Evolutionary conservation across 805 yeast genomes (phyloP), one percentile per base, ranked within the genome.

Genomic region (Zygosaccharomyces kombuchaensis): DNA sequence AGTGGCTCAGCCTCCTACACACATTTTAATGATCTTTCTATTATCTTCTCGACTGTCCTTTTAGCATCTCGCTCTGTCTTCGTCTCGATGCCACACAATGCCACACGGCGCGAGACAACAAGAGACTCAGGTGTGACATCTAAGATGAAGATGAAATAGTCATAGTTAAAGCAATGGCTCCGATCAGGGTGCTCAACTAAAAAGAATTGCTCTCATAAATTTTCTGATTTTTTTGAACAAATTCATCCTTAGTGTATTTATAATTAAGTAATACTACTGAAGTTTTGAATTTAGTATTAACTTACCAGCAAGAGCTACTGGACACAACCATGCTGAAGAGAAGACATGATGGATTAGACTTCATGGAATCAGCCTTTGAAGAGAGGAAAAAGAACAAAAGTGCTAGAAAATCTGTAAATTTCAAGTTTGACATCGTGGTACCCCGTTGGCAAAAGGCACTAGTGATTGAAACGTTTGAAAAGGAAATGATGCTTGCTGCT

Each of bases 391-490:
- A 29, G 13, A 26, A 25, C 21, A 44, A 47, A 34, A 17, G 38
- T 21, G 30, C 36, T 22, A 39, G 38, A 40, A 17, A 39, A 12
- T 27, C 40, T 14, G 25, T 21, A 29, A 13, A 38, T 14, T 36
- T 36, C 13, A 34, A 12, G 16, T 5, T 38, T 9, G 21, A 25
- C n/a, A 6, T 37, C n/a, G 26, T 27, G 6, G 26, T 50, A 10
- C 56, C 56, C 10, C 29, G 17, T 13, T 25, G 40, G 9, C 56
- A 53, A 31, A 30, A 29, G 6, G 56, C 53, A 3, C 21, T 50
- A 9, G 48, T 51, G 8, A 45, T 53, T n/a, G 44, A 43, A 4
- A 43, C 49, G 2, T 50, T 53, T 38, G 54, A 50, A 2, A 46
- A 27, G 7, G 56, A 53, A 13, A 16, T 53, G 35, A 21, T 34